These are phyloP conservation scores for Verticillium longisporum DNA, from an alignment of 2,329 filamentous ascomycete species.

Conservation along the genomic window DNA sequence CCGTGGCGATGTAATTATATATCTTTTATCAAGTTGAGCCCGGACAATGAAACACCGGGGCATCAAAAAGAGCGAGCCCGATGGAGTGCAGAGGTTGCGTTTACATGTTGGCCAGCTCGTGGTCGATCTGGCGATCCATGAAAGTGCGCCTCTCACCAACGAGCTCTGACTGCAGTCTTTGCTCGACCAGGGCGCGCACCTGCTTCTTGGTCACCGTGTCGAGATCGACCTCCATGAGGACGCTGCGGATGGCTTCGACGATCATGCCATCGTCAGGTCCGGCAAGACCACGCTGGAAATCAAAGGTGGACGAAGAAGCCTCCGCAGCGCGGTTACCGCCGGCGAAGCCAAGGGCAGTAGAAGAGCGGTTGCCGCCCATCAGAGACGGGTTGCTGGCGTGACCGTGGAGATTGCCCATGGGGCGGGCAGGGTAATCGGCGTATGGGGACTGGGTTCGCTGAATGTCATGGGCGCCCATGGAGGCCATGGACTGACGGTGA, in stretches of 20 bases:
- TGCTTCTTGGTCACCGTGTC: constrained; percentile 99
- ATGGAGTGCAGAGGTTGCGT: neutral
- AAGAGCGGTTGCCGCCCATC: constrained; percentile 33
- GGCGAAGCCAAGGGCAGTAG: constrained; percentile 37
- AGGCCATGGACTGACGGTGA: constrained; percentile 67
- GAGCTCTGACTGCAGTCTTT: constrained; percentile 84
- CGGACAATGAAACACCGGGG: neutral
- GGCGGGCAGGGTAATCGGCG: constrained; percentile 47
- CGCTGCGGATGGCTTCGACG: constrained; percentile 74
- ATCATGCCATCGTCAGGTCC: constrained; percentile 78
- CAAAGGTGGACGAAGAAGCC: constrained; percentile 47
- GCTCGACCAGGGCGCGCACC: constrained; percentile 82
- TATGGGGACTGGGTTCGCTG: constrained; percentile 50
- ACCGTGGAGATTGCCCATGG: constrained; percentile 51
- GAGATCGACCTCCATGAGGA: constrained; percentile 81
- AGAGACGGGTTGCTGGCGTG: constrained; percentile 36
- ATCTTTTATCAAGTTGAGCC: neutral
- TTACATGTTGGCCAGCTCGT: constrained; percentile 89
- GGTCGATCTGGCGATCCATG: constrained; percentile 88
- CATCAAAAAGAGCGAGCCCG: neutral
- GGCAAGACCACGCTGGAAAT: constrained; percentile 50
- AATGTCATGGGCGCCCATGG: constrained; percentile 44
- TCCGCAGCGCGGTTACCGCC: constrained; percentile 38
- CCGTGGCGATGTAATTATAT: neutral
- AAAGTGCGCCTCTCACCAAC: constrained; percentile 80